Evolutionary conservation across 805 yeast species (phyloP).

Genomic region (Candida succiphila): DNA sequence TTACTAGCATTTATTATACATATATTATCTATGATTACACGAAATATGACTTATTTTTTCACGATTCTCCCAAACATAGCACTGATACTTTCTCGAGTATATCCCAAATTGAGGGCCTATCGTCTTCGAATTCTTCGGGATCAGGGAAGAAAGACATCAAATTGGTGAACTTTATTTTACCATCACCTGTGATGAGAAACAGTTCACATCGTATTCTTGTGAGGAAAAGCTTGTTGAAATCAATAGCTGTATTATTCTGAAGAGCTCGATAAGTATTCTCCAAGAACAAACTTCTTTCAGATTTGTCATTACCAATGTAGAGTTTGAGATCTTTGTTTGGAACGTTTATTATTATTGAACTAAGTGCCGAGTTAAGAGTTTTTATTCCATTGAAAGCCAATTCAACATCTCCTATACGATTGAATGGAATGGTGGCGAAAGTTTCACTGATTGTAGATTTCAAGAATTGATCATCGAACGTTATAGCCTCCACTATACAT

Average conservation of each 20-base stretch:
- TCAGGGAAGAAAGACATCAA: slow-evolving; percentile 16
- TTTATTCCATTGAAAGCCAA: slow-evolving; percentile 8
- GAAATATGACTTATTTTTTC: no score
- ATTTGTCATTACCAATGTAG: slow-evolving; percentile 2
- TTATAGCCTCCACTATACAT: slow-evolving; percentile 9
- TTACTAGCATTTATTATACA: slow-evolving; percentile 3
- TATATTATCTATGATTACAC: background rate
- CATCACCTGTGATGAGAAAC: slow-evolving; percentile 18
- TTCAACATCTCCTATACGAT: slow-evolving; percentile 12
- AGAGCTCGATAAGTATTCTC: slow-evolving; percentile 12
- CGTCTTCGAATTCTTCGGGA: slow-evolving; percentile 10
- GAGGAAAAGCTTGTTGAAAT: slow-evolving; percentile 15
- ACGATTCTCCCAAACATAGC: no score
- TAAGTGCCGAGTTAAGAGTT: slow-evolving; percentile 8
- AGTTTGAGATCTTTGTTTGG: slow-evolving; percentile 12
- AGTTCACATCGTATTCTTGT: slow-evolving; percentile 18
- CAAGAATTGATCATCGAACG: slow-evolving; percentile 7
- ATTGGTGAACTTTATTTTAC: slow-evolving; percentile 16
- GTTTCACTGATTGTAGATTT: slow-evolving; percentile 6
- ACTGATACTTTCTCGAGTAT: slow-evolving; percentile 14
- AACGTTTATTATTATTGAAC: slow-evolving; percentile 16
- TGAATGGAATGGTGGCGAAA: background rate
- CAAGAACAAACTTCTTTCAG: slow-evolving; percentile 4
- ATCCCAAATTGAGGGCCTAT: slow-evolving; percentile 20
- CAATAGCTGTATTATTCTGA: slow-evolving; percentile 14